Evolutionary conservation across 768 basidiomycete species (phyloP).

Genomic region (Lentinula detonsa): DNA sequence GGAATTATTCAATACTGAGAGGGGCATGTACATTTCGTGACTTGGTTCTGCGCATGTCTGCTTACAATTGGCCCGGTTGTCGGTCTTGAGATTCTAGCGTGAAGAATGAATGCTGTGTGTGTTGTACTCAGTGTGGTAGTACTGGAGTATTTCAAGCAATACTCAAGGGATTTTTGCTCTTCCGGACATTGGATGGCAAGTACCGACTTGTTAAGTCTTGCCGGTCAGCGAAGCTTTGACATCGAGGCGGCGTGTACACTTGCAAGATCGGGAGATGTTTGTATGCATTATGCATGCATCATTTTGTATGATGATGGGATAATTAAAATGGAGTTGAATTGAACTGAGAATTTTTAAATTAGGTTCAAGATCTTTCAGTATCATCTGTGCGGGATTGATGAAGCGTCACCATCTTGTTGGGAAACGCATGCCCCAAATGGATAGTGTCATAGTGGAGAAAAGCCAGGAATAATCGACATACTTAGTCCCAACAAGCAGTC

Average conservation of each 20-base stretch:
- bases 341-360: not conserved
- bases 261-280: not conserved
- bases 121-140: not conserved
- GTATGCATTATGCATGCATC: not conserved
- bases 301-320: constrained; percentile 10
- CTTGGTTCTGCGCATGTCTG: not conserved
- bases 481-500: not conserved
- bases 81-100: not conserved
- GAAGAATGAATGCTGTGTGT: not conserved
- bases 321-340: constrained; percentile 25
- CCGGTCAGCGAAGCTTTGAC: not conserved
- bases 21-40: not conserved
- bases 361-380: constrained; percentile 24
- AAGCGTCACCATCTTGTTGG: not conserved
- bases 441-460: not conserved
- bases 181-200: not conserved
- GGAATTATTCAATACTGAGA: not conserved
- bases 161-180: not conserved
- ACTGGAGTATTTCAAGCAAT: too few species aligned
- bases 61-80: not conserved
- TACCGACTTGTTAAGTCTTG: not conserved
- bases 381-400: constrained; percentile 11
- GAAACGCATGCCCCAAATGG: not conserved
- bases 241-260: not conserved
- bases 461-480: not conserved